Base-by-base conservation (phyloP, 768 basidiomycete genomes). In the Suillus cothurnatus region DNA sequence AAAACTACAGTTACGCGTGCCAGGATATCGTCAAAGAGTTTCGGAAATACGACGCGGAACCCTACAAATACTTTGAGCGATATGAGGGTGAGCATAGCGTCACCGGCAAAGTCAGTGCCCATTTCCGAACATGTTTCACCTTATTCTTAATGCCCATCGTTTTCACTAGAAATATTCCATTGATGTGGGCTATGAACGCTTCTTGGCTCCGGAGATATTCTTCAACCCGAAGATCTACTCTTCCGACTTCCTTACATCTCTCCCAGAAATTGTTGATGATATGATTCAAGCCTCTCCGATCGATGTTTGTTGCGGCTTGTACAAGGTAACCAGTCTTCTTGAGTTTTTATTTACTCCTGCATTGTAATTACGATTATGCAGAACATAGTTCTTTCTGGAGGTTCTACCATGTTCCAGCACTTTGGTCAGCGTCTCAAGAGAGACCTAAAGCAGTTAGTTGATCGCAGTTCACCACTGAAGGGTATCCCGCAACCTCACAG, bases 191-290 rank as follows among this genome's bases (percentile, higher is more conserved):
- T 99, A 98, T 78, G 97, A 99, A 77, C 94, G 97, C 31, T 99
- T 99, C 86, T 88, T 99, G 61, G 97, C 97, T 6, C 96, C 97
- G 6, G 97, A 99, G 78, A 97, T 99, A 72, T 99, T 99, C 82
- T 99, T 98, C 86, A 99, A 99, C 81, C 97, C 97, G 17, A 97
- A 99, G 78, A 98, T 99, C 70, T 93, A 92, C 77, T 97, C 95
- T 0, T 96, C 94, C 47, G 97, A 99, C 77, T 98, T 98, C 84
- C 78, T 99, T 67, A 98, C 96, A 6, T 97, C 97, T 11, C 85
- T 99, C 4, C 95, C 97, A 0, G 88, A 97, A 67, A 94, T 99
- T 62, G 97, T 99, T 63, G 97, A 99, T 72, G 88, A 89, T 64
- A 96, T 97, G 62, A 98, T 99, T 67, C 94, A 95, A 77, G 85